Conservation (phyloP, 129 eudicot species). For the Centella asiatica region DNA sequence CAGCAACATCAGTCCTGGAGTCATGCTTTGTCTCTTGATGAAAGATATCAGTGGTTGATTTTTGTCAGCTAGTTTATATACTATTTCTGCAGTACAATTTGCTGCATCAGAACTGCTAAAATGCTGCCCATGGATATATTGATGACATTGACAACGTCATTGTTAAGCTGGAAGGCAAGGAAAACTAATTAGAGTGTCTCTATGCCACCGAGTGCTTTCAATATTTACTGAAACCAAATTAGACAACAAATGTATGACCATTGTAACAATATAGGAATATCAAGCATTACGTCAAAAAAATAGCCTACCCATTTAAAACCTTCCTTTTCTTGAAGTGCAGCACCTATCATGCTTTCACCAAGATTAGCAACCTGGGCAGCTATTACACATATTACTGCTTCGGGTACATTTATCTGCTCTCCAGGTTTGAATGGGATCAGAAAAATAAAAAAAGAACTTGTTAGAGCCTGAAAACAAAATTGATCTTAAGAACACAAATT, state of each 20-base stretch:
- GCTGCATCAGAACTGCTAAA: conserved; percentile 68
- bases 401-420: conserved; percentile 47
- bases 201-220: neutral
- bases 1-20: neutral
- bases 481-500: too few relatives aligned
- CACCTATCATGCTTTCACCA: conserved; percentile 92
- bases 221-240: neutral
- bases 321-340: conserved; percentile 82
- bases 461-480: too few relatives aligned
- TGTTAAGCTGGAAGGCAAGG: conserved; percentile 65
- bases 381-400: conserved; percentile 62
- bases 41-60: neutral
- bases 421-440: too few relatives aligned
- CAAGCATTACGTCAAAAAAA: neutral
- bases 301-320: conserved; percentile 80
- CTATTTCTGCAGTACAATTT: conserved; percentile 41
- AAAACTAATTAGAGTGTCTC: neutral
- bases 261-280: neutral
- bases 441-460: too few relatives aligned
- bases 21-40: neutral
- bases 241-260: neutral
- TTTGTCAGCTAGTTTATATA: neutral
- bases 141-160: conserved; percentile 79
- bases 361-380: conserved; percentile 92
- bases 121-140: conserved; percentile 83